Evolutionary conservation across 768 basidiomycete species (phyloP).

Genomic region (Phylloporus sp.): DNA sequence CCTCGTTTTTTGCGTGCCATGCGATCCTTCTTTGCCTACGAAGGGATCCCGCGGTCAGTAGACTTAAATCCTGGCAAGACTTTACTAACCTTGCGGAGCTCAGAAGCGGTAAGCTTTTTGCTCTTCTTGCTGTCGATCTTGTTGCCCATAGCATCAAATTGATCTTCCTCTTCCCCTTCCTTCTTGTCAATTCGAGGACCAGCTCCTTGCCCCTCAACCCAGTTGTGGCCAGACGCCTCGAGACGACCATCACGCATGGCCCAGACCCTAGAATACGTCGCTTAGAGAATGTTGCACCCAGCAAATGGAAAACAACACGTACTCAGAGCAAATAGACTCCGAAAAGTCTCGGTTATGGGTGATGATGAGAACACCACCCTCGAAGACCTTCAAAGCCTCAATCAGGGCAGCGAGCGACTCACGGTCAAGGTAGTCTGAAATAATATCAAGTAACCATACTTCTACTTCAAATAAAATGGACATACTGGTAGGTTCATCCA

Average conservation of each 20-base stretch:
- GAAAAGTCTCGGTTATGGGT: slow-evolving; percentile 99
- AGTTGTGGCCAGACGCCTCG: slow-evolving; percentile 97
- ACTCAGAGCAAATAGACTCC: slow-evolving; percentile 93
- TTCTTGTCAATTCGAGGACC: slow-evolving; percentile 94
- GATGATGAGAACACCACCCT: slow-evolving; percentile 97
- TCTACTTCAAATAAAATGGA: slow-evolving; percentile 5
- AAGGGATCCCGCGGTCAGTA: slow-evolving; percentile 10
- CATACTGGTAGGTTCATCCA: slow-evolving; percentile 94
- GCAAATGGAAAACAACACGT: slow-evolving; percentile 7
- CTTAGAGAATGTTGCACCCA: neutral
- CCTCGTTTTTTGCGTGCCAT: slow-evolving; percentile 86
- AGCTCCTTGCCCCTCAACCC: slow-evolving; percentile 98
- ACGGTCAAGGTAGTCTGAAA: slow-evolving; percentile 92
- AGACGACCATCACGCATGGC: slow-evolving; percentile 97
- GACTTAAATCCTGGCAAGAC: neutral
- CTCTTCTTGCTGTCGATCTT: slow-evolving; percentile 81
- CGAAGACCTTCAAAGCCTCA: slow-evolving; percentile 94
- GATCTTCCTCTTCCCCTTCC: slow-evolving; percentile 83
- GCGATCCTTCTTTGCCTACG: slow-evolving; percentile 85
- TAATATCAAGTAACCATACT: neutral
- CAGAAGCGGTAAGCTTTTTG: slow-evolving; percentile 80
- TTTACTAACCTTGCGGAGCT: slow-evolving; percentile 67
- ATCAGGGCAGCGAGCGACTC: slow-evolving; percentile 99
- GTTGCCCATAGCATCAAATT: slow-evolving; percentile 98
- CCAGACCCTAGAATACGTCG: slow-evolving; percentile 61